These are phyloP conservation scores for Alternaria alternata DNA, from an alignment of 2,329 filamentous ascomycete species.

Conservation along the genomic window DNA sequence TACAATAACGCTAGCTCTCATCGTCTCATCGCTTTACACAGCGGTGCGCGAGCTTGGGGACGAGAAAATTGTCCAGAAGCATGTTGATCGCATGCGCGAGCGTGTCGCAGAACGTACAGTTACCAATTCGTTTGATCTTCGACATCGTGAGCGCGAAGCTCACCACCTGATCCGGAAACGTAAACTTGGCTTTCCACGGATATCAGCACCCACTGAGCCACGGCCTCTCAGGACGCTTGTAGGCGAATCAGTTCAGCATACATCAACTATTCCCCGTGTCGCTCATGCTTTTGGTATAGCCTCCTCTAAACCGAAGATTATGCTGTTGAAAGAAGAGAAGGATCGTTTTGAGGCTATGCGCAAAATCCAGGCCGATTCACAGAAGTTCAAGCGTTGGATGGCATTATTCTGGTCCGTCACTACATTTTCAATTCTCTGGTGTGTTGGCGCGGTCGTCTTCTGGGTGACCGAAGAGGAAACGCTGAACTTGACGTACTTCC, in stretches of 20 bases:
- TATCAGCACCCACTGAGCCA: conserved; percentile 37
- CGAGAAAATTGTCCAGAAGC: conserved; percentile 68
- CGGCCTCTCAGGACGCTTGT: conserved; percentile 34
- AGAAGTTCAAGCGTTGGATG: conserved; percentile 75
- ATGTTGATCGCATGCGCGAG: conserved; percentile 63
- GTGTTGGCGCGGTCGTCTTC: conserved; percentile 80
- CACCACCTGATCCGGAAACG: conserved; percentile 34
- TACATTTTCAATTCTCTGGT: conserved; percentile 79
- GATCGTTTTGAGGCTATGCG: conserved; percentile 84
- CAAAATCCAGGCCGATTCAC: conserved; percentile 73
- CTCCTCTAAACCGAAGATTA: conserved; percentile 54
- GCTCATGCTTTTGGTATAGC: conserved; percentile 18
- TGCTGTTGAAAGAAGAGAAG: conserved; percentile 66
- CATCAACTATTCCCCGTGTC: conserved; percentile 13
- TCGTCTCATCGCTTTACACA: conserved; percentile 80
- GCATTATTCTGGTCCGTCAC: conserved; percentile 72
- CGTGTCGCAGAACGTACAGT: conserved; percentile 64
- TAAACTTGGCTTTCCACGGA: conserved; percentile 22
- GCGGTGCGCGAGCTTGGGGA: conserved; percentile 67
- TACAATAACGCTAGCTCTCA: conserved; percentile 83
- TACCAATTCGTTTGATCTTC: conserved; percentile 60
- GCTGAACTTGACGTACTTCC: conserved; percentile 74
- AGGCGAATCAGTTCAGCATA: conserved; percentile 19
- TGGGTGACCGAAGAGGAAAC: conserved; percentile 64
- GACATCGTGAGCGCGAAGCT: conserved; percentile 40